Evolutionary conservation across 768 basidiomycete species (phyloP).

Genomic region (Termitomyces sp.): DNA sequence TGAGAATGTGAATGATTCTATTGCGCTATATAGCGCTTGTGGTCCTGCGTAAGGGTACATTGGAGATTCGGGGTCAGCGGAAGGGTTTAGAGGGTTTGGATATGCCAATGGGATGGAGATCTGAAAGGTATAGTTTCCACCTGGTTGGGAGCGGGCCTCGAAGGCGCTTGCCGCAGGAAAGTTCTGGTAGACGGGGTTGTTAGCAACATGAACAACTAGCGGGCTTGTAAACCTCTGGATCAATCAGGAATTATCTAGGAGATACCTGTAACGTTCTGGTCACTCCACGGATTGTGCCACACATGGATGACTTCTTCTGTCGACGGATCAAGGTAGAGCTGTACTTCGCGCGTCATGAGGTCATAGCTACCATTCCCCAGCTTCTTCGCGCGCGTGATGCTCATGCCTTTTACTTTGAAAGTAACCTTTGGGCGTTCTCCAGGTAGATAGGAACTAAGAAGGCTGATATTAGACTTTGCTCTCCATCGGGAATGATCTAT

Average conservation of each 20-base stretch:
- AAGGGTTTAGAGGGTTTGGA: constrained; percentile 21
- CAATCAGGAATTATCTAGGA: no score
- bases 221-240: no score
- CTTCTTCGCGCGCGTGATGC: constrained; percentile 17
- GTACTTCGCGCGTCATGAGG: constrained; percentile 18
- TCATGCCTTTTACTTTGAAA: constrained; percentile 25
- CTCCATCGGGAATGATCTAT: not conserved
- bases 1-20: constrained; percentile 23
- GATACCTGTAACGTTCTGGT: constrained; percentile 19
- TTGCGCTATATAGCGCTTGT: constrained; percentile 19
- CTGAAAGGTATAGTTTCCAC: constrained; percentile 18
- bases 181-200: constrained; percentile 23
- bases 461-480: not conserved
- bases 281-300: constrained; percentile 22
- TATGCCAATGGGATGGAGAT: constrained; percentile 20
- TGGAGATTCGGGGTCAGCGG: constrained; percentile 9
- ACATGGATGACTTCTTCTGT: constrained; percentile 19
- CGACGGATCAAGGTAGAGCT: constrained; percentile 22
- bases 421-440: constrained; percentile 16
- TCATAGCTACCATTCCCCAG: constrained; percentile 19
- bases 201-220: constrained; percentile 21
- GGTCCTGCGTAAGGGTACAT: constrained; percentile 15
- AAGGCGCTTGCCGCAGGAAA: constrained; percentile 12
- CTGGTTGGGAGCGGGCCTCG: constrained; percentile 15
- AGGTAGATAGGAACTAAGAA: constrained; percentile 19